Percentiles rank a stretch among this genome's conserved stretches.
Conservation (phyloP, 1,139 yeast genomes). For the Geotrichum restrictum region DNA sequence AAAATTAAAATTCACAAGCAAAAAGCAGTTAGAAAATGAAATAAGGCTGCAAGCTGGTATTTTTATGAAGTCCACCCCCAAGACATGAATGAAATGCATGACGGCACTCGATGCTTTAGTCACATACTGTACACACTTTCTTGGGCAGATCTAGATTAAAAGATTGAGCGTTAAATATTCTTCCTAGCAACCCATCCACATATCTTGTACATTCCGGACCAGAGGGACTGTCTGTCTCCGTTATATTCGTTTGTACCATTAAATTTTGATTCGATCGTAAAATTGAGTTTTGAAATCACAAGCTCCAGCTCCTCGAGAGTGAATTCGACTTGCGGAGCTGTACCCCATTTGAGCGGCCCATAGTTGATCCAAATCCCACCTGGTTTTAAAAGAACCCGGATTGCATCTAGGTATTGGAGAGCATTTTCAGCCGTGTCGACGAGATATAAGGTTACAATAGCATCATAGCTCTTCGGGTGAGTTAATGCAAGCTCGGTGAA, state of each 20-base stretch:
- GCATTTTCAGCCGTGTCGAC: slow-evolving; percentile 84
- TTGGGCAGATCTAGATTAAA: neutral
- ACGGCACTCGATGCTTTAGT: no score
- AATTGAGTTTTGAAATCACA: slow-evolving; percentile 54
- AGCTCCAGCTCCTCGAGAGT: slow-evolving; percentile 59
- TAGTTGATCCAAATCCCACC: slow-evolving; percentile 72
- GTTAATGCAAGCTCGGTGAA: slow-evolving; percentile 43
- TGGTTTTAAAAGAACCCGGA: slow-evolving; percentile 46
- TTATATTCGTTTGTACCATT: slow-evolving; percentile 32
- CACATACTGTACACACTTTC: no score
- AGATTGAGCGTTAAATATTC: neutral
- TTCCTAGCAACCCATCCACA: slow-evolving; percentile 32
- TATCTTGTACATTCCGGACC: slow-evolving; percentile 31
- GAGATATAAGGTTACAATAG: slow-evolving; percentile 66
- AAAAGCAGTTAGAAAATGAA: no score
- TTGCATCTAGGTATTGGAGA: slow-evolving; percentile 63
- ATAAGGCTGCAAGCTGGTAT: no score
- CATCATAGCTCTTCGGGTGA: slow-evolving; percentile 27
- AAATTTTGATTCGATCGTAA: slow-evolving; percentile 51
- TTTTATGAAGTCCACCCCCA: no score
- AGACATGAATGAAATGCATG: no score
- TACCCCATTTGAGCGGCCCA: slow-evolving; percentile 86
- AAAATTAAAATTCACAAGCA: no score
- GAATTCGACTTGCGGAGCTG: slow-evolving; percentile 74
- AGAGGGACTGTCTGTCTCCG: slow-evolving; percentile 30